Base-by-base conservation (phyloP, 768 basidiomycete genomes). In the Tylopilus subfusipes region DNA sequence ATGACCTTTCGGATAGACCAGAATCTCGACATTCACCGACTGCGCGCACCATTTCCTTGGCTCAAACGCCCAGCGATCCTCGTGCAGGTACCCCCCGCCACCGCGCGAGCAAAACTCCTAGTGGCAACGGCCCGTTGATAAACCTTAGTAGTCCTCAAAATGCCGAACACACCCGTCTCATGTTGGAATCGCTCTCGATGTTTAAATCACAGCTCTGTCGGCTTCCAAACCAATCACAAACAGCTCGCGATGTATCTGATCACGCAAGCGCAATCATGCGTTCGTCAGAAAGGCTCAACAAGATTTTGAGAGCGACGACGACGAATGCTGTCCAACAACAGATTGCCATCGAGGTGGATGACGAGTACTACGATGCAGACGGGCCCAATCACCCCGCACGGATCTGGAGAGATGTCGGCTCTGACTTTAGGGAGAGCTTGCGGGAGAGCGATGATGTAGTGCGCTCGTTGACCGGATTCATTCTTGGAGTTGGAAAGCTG, bases 391-490 rank as follows among this genome's bases (percentile, higher is more conserved):
- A 79, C 42, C 59, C 81, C 24, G 77, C 74, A 12, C 82, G 84
- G 50, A 71, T 90, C 27, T 92, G 89, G 90, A 74, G 78, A 50
- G 73, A 76, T 44, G 79, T 91, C 6, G 86, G 86, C 1, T 78
- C 78, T 10, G 90, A 93, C 58, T 88, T 83, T 61, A 72, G 89
- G 34, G 90, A 93, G 49, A 79, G 82, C 48, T 58, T 88, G 59
- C 76, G 85, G 62, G 78, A 83, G 51, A 86, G 86, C 56, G 91
- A 93, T 65, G 90, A 93, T 66, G 74, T 91, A 43, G 85, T 92
- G 4, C 74, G 91, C 51, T 83, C 82, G 8, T 74, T 89, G 67
- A 93, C 90, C 9, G 84, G 82, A 39, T 82, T 93, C 54, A 69
- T 93, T 59, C 72, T 92, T n/a, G 85, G 86, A 30, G 76, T 87